A percentile compares a stretch with the other conserved stretches of the same genome.
Evolutionary conservation across 768 basidiomycete genomes (phyloP).

Genomic region (Auricularia sp.): DNA sequence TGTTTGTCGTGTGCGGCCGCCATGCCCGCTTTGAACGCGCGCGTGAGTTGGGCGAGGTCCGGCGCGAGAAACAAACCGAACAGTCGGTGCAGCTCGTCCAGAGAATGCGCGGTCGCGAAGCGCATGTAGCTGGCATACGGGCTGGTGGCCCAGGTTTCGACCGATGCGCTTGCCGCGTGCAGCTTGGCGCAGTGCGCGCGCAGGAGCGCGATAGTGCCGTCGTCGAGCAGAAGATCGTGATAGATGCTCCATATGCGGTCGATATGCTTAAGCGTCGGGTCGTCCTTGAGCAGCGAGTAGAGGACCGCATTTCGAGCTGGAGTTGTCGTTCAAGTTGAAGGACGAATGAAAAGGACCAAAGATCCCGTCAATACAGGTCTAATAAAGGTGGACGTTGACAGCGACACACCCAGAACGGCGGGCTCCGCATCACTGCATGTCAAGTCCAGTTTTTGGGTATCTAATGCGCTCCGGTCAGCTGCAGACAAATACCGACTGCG

Average conservation of each 20-base stretch:
- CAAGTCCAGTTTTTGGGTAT: slow-evolving; percentile 8
- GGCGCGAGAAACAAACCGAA: background rate
- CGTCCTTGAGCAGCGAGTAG: slow-evolving; percentile 6
- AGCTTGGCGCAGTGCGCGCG: slow-evolving; percentile 9
- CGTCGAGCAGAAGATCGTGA: slow-evolving; percentile 12
- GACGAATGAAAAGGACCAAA: background rate
- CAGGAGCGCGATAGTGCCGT: background rate
- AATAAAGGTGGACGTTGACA: background rate
- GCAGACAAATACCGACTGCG: background rate
- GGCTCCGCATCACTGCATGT: slow-evolving; percentile 15
- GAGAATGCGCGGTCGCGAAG: slow-evolving; percentile 8
- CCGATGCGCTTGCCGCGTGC: background rate
- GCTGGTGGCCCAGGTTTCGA: slow-evolving; percentile 7
- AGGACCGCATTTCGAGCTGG: slow-evolving; percentile 14
- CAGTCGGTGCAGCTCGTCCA: slow-evolving; percentile 11
- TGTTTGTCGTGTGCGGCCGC: background rate
- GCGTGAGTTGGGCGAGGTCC: background rate
- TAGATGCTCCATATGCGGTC: slow-evolving; percentile 7
- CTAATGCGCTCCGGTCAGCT: background rate
- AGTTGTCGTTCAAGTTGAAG: background rate
- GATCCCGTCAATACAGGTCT: background rate
- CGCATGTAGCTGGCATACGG: slow-evolving; percentile 2
- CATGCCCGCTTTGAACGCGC: background rate
- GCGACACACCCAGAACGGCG: slow-evolving; percentile 10
- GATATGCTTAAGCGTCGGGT: slow-evolving; percentile 8